A percentile compares a stretch with the other conserved stretches of the same genome.
These are phyloP conservation scores for Calonectria naviculata DNA, from an alignment of 2,329 filamentous ascomycete species.

Conservation along the genomic window DNA sequence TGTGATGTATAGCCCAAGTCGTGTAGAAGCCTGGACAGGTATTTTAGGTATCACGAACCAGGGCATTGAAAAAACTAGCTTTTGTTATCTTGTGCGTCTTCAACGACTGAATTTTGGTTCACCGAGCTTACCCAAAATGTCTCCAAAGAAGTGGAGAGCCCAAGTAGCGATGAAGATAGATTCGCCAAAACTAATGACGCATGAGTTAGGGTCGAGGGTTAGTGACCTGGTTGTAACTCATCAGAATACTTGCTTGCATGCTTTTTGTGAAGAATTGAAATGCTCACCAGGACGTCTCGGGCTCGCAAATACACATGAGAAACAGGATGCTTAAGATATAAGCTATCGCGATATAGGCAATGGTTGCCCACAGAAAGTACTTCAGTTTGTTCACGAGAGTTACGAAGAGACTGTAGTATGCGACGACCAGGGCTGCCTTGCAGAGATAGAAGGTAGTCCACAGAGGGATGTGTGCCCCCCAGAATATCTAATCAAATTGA, in stretches of 20 bases:
- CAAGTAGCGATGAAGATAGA: neutral
- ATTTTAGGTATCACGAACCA: neutral
- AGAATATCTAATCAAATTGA: neutral
- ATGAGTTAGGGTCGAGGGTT: neutral
- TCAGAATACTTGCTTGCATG: neutral
- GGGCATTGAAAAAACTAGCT: neutral
- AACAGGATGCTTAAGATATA: neutral
- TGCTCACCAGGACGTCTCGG: neutral
- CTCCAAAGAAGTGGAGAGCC: neutral
- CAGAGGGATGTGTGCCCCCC: neutral
- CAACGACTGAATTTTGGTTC: accelerated
- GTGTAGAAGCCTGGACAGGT: neutral
- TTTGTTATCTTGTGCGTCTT: neutral
- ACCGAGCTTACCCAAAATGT: neutral
- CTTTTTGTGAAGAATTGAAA: too few species aligned
- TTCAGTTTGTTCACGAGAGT: neutral
- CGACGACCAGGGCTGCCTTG: neutral
- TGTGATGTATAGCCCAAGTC: neutral
- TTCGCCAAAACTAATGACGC: neutral
- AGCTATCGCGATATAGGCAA: neutral
- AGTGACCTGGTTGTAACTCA: neutral
- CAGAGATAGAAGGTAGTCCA: neutral
- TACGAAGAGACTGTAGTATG: neutral
- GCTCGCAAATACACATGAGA: neutral
- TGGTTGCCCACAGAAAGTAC: neutral